Evolutionary conservation across 2,329 filamentous ascomycete species (phyloP), one percentile per base, ranked within the genome.

Genomic region (Xylaria sp.): DNA sequence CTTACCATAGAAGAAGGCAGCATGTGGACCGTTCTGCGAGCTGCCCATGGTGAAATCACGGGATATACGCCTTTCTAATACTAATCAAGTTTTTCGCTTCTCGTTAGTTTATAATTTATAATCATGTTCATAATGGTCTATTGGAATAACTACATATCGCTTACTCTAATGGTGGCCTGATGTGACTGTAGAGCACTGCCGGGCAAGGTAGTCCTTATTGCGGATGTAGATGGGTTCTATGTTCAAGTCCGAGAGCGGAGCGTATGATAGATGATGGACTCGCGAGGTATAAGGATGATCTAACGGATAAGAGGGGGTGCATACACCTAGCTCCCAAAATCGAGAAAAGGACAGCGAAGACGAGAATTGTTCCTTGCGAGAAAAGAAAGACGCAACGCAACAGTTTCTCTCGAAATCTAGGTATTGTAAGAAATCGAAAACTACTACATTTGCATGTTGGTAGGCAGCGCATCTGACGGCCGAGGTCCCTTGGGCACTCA

Each of bases 1-100:
- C 74, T 64, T 67, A 84, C 85, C 85, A 59, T 87, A 87, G 71
- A 87, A 86, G 72, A 87, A 87, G 23, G 80, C 83, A 3, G 80
- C 79, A 41, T 75, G 65, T 10, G 71, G 70, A 31, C 53, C 53
- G 17, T 67, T 68, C 37, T 58, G 38, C 25, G 67, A 53, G 31
- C 47, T 49, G 15, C 58, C 46, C 60, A 67, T 66, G 54, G 33
- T 63, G 60, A 49, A 35, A 35, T 9, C n/a, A 23, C n/a, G 10
- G 37, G 17, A 23, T 33, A 38, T 33, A 25, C 23, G 37, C 23
- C 21, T 35, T 40, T 21, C 4, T 7, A 57, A 40, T 8, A 46
- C 5, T 21, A 19, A 3, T 35, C n/a, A 21, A 35, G 4, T 35
- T 15, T 47, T 41, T 21, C 29, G 25, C 3, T 15, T 13, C 37